Conservation (phyloP, 192 early-diverging fungal species). For the Powellomyces hirtus region DNA sequence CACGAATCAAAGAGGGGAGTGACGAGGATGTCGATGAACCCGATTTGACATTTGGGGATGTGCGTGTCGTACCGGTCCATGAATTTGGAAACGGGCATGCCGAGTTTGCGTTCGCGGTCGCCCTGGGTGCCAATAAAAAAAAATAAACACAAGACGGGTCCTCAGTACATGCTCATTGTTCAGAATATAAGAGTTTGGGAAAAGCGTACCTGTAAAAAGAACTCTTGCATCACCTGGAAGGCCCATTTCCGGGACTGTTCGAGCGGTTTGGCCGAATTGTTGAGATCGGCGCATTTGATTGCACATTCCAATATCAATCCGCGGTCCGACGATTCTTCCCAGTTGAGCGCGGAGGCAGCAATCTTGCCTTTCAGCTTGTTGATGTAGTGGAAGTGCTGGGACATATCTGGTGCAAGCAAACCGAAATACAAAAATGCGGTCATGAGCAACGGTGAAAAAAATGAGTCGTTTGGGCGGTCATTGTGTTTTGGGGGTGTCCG, state of each 20-base stretch:
- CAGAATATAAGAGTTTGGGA: no score
- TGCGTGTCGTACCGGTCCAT: constrained; percentile 59
- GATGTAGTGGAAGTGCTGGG: constrained; percentile 60
- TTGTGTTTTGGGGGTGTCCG: no score
- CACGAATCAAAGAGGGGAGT: constrained; percentile 53
- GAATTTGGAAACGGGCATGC: constrained; percentile 59
- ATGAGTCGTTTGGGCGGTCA: no score
- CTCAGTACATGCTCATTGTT: no score
- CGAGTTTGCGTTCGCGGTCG: constrained; percentile 47
- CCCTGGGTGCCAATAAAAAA: constrained; percentile 31
- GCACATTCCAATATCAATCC: constrained; percentile 53
- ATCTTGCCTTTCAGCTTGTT: constrained; percentile 62
- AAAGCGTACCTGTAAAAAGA: constrained; percentile 54
- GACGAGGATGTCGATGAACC: constrained; percentile 60
- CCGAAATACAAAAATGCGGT: no score
- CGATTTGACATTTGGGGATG: constrained; percentile 62
- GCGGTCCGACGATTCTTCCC: constrained; percentile 45
- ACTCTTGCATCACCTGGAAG: constrained; percentile 56
- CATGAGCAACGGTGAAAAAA: no score
- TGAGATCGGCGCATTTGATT: constrained; percentile 60
- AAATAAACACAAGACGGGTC: no score
- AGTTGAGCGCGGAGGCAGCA: constrained; percentile 41
- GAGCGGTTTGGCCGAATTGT: constrained; percentile 52
- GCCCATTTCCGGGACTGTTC: constrained; percentile 48
- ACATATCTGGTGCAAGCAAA: constrained; percentile 40